Base-by-base conservation (phyloP, 345 rosid genomes). In the Sonneratia alba region DNA sequence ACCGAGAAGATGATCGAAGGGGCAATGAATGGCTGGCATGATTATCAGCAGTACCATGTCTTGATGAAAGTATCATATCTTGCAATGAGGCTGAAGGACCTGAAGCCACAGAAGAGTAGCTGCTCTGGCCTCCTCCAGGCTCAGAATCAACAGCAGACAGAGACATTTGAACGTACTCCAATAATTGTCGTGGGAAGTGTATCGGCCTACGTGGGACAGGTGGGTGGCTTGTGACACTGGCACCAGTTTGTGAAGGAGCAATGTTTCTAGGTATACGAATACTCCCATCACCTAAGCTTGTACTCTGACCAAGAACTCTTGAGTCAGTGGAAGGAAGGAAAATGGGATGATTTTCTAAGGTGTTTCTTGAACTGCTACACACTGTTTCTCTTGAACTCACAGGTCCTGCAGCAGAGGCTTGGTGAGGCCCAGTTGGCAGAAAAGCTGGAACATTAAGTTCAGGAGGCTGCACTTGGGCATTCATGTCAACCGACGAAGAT, bases 111-210 rank as follows among this genome's bases (percentile, higher is more conserved):
- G 81, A 47, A 55, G 79, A 56, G 74, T 78, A 80, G 69, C 77
- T 80, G 82, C 84, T 81, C 57, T 81, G 88, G 61, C 81, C 86
- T 14, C 55, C 53, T 63, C 79, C 85, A 69, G 86, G 68, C 56
- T 84, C 94, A 61, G 83, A 63, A 70, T 69, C 80, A 75, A 74
- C 70, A 45, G 91, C 79, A 79, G 93, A 71, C 77, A 91, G 79
- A 3, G 98, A 89, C 57, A 90, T 85, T 61, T 87, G 91, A 45
- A 86, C 85, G 76, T 83, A 80, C 73, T 88, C 98, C 13, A 92
- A 81, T 73, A 87, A 72, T 70, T 94, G 86, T 34, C 88, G 81
- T 7, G 89, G 93, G 78, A 78, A 80, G 21, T 77, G 85, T 27
- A 81, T 59, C 18, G 74, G 88, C 67, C 79, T 79, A 79, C 81